Percentiles rank a stretch among this genome's conserved stretches.
Conservation (phyloP, 306 rosid genomes). For the Medicago ruthenica region DNA sequence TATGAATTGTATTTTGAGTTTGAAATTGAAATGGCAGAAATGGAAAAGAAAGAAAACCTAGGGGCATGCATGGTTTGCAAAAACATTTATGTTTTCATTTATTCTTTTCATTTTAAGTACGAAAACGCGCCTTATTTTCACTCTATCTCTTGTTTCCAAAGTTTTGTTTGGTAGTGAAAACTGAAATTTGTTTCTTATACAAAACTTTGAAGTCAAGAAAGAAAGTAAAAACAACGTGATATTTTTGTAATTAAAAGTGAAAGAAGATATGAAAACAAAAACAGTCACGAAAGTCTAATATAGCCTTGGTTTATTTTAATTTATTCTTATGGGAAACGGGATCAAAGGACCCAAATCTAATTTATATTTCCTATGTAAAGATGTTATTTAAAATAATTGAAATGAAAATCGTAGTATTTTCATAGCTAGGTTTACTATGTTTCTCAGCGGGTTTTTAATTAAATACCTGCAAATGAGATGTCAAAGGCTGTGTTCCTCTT, state of each 20-base stretch:
- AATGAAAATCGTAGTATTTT: background rate
- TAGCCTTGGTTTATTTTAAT: constrained; percentile 10
- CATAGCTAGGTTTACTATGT: background rate
- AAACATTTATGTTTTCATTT: no score
- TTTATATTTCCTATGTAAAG: constrained; percentile 4
- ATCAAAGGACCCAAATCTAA: constrained; percentile 2
- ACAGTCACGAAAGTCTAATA: background rate
- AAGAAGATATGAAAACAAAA: background rate
- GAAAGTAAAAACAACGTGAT: background rate
- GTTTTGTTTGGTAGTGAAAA: background rate
- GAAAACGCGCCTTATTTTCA: background rate
- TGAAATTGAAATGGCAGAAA: constrained; percentile 52
- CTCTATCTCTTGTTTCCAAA: background rate
- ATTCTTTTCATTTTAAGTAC: no score
- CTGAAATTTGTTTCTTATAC: background rate
- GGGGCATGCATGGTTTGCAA: background rate
- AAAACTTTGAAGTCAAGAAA: background rate
- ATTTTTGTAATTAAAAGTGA: background rate
- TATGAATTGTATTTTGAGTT: constrained; percentile 51
- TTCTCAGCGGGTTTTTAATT: background rate
- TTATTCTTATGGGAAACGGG: background rate
- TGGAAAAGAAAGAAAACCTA: constrained; percentile 19
- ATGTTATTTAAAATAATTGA: background rate
- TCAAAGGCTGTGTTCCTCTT: background rate
- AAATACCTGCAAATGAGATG: background rate